A percentile compares a stretch with the other conserved stretches of the same genome.
Conservation (phyloP, 1,139 yeast species). For the Debaryomycetaceae sp. region DNA sequence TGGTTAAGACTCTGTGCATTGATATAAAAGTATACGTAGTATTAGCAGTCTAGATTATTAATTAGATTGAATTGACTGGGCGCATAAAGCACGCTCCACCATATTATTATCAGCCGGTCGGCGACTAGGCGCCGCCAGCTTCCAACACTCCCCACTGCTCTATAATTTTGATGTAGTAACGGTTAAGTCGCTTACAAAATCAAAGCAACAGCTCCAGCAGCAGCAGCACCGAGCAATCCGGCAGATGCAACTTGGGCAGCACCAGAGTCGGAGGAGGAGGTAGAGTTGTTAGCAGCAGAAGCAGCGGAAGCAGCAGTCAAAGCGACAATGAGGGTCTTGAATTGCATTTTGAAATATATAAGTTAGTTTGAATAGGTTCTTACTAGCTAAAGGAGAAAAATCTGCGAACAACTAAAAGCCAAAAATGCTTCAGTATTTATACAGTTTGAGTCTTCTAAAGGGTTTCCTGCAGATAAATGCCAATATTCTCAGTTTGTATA, state of each 20-base stretch:
- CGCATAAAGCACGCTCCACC: background rate
- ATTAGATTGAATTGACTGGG: background rate
- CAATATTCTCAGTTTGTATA: background rate
- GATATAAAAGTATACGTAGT: background rate
- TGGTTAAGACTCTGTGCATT: background rate
- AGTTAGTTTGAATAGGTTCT: constrained; percentile 3
- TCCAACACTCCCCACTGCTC: background rate
- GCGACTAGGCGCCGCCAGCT: background rate
- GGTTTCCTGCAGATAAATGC: background rate
- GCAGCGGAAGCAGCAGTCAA: constrained; percentile 8
- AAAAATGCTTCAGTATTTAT: constrained; percentile 2
- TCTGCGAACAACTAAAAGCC: background rate
- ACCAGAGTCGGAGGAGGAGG: constrained; percentile 11
- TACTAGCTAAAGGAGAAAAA: background rate
- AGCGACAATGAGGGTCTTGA: constrained; percentile 8
- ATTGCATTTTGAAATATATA: constrained; percentile 8
- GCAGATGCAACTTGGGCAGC: constrained; percentile 20
- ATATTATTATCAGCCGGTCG: background rate
- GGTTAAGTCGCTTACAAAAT: constrained; percentile 18
- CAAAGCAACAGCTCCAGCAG: constrained; percentile 31
- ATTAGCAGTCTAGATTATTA: background rate
- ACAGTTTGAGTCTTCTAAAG: background rate
- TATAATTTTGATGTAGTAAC: background rate
- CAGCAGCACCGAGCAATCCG: constrained; percentile 24
- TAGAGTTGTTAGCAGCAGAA: constrained; percentile 7